Conservation (phyloP, 768 basidiomycete genomes). For the Hortiboletus flavorubellus region DNA sequence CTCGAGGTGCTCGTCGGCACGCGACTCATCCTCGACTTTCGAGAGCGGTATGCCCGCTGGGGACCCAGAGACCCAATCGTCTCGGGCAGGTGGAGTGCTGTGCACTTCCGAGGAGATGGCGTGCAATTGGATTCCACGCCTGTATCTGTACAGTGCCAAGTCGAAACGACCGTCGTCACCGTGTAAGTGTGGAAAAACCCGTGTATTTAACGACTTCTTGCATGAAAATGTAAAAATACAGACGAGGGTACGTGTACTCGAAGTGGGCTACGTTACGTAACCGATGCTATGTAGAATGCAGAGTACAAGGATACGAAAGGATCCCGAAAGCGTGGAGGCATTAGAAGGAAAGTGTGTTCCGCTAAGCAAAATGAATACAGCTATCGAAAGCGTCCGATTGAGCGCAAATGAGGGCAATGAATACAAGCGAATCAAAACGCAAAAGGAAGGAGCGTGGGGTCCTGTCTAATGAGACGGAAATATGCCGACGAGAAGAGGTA, state of each 20-base stretch:
- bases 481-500: not conserved
- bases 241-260: not conserved
- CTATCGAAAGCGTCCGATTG: constrained; percentile 6
- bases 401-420: constrained; percentile 1
- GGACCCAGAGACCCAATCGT: constrained; percentile 5
- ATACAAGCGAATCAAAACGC: not conserved
- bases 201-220: constrained; percentile 3
- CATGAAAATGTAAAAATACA: constrained; percentile 20
- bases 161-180: constrained; percentile 13
- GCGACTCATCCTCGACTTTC: constrained; percentile 31
- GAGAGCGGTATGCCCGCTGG: constrained; percentile 24
- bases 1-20: constrained; percentile 30
- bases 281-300: constrained; percentile 9
- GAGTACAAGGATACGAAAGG: constrained; percentile 7
- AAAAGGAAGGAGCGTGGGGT: constrained; percentile 16
- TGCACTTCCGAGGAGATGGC: constrained; percentile 13
- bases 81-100: constrained; percentile 10
- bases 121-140: not conserved
- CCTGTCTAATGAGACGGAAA: constrained; percentile 12
- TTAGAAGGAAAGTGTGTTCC: constrained; percentile 8
- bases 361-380: constrained; percentile 11
- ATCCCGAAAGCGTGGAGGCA: not conserved
- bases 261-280: constrained; percentile 2
- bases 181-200: not conserved
- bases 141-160: constrained; percentile 13